Percentiles rank a stretch among this genome's conserved stretches.
These are phyloP conservation scores for Rhizomucor pusillus DNA, from an alignment of 371 early-diverging fungal species.

Conservation along the genomic window DNA sequence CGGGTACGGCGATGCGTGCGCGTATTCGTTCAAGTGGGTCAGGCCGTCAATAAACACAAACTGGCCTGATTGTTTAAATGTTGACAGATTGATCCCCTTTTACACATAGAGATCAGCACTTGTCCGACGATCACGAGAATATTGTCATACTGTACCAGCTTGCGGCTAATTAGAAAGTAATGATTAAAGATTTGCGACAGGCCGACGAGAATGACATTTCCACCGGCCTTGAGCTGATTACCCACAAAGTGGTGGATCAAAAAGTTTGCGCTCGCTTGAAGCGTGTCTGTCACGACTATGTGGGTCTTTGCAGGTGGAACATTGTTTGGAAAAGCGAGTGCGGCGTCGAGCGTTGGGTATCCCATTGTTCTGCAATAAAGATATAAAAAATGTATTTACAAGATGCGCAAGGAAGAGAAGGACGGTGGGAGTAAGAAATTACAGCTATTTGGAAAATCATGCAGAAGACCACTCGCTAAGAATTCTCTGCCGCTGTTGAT, in stretches of 20 bases:
- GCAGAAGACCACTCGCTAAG: conserved; percentile 13
- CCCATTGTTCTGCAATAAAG: conserved; percentile 34
- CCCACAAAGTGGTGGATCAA: conserved; percentile 69
- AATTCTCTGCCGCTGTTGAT: conserved; percentile 27
- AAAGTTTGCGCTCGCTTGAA: conserved; percentile 67
- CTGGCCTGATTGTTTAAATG: conserved; percentile 48
- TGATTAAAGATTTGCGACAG: conserved; percentile 67
- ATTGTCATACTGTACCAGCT: conserved; percentile 49
- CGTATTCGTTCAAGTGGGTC: conserved; percentile 53
- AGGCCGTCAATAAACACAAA: conserved; percentile 65
- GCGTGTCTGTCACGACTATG: conserved; percentile 62
- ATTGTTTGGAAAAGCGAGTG: conserved; percentile 46
- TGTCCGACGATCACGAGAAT: too few relatives aligned
- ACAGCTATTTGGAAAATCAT: too few relatives aligned
- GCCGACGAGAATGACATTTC: conserved; percentile 61
- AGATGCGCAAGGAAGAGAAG: too few relatives aligned
- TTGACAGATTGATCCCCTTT: conserved; percentile 63
- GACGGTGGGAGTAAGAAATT: too few relatives aligned
- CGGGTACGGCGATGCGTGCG: conserved; percentile 38
- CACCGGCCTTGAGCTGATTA: conserved; percentile 60
- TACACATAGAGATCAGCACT: too few relatives aligned
- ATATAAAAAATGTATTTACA: conserved; percentile 3
- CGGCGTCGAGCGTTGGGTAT: conserved; percentile 48
- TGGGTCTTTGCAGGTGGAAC: conserved; percentile 47
- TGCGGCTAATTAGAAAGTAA: conserved; percentile 64